Conservation (phyloP, 306 rosid genomes). For the Citrullus amarus region DNA sequence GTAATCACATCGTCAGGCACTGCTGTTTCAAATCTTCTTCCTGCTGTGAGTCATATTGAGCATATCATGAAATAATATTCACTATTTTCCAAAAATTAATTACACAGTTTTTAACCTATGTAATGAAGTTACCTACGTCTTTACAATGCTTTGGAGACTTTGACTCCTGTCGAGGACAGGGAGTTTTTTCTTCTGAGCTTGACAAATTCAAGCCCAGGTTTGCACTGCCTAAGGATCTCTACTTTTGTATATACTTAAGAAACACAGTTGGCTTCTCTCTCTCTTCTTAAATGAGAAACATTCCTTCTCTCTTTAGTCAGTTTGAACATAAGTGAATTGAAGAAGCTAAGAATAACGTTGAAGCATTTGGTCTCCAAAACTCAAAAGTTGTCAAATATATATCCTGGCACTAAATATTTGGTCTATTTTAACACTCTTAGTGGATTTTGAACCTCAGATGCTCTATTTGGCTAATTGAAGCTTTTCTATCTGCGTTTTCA, state of each 20-base stretch:
- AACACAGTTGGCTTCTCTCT: background rate
- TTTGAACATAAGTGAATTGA: background rate
- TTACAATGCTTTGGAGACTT: background rate
- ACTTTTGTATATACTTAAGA: background rate
- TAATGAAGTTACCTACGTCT: background rate
- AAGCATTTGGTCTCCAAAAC: background rate
- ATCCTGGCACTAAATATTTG: background rate
- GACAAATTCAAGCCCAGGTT: slow-evolving; percentile 3
- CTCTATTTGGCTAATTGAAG: background rate
- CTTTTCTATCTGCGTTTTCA: background rate
- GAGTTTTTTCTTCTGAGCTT: background rate
- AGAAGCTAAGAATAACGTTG: background rate
- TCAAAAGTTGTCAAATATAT: background rate
- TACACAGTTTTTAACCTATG: background rate
- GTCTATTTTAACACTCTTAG: background rate
- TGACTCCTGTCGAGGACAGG: background rate
- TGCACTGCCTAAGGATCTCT: background rate
- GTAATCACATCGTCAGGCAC: slow-evolving; percentile 94
- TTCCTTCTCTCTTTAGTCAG: background rate
- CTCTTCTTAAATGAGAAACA: background rate
- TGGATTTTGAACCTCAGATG: background rate
- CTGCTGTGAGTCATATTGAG: slow-evolving; percentile 62
- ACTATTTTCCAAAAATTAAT: background rate
- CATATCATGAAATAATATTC: background rate
- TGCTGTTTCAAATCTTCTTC: slow-evolving; percentile 94